A percentile compares a stretch with the other conserved stretches of the same genome.
phyloP scores from a whole-genome alignment of 2,329 filamentous ascomycete genomes.

The Scleromitrula shiraiana region DNA sequence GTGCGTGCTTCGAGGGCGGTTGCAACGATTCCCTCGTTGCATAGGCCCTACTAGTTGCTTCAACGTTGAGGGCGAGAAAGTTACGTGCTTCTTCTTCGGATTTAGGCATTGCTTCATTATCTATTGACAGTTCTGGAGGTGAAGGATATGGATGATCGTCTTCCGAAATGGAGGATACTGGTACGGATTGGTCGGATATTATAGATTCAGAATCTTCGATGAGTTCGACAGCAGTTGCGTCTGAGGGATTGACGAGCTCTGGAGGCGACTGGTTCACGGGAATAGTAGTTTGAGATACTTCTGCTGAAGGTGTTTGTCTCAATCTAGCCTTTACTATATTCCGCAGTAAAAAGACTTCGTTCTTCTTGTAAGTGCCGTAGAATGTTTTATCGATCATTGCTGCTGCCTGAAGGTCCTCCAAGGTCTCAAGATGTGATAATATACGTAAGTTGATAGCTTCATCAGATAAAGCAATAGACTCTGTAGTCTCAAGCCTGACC shows the following conservation, averaged over 20 bases:
- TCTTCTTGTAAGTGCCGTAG: constrained; percentile 38
- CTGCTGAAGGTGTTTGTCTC: constrained; percentile 10
- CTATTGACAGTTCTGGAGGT: constrained; percentile 8
- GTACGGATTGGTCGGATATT: constrained; percentile 3
- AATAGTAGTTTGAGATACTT: constrained; percentile 3
- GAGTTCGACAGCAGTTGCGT: constrained; percentile 1
- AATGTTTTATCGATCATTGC: constrained; percentile 37
- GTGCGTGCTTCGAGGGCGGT: neutral
- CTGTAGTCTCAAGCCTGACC: constrained; percentile 3
- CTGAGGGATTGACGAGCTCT: neutral
- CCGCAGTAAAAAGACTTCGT: constrained; percentile 34
- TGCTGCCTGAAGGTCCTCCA: constrained; percentile 36
- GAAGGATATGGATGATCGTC: constrained; percentile 17
- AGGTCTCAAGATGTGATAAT: constrained; percentile 33
- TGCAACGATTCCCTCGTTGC: neutral
- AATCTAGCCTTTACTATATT: constrained; percentile 23
- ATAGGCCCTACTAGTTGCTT: constrained; percentile 8
- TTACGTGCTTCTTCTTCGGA: constrained; percentile 25
- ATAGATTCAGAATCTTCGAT: constrained; percentile 16
- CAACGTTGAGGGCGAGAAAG: constrained; percentile 20
- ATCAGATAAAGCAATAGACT: constrained; percentile 12
- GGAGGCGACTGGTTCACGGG: neutral
- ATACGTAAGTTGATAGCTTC: constrained; percentile 34
- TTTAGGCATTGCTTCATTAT: constrained; percentile 13
- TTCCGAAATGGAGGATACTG: neutral